Evolutionary conservation across 225 moss, liverwort and hornwort species (phyloP).

Genomic region (Physcomitrium patens): DNA sequence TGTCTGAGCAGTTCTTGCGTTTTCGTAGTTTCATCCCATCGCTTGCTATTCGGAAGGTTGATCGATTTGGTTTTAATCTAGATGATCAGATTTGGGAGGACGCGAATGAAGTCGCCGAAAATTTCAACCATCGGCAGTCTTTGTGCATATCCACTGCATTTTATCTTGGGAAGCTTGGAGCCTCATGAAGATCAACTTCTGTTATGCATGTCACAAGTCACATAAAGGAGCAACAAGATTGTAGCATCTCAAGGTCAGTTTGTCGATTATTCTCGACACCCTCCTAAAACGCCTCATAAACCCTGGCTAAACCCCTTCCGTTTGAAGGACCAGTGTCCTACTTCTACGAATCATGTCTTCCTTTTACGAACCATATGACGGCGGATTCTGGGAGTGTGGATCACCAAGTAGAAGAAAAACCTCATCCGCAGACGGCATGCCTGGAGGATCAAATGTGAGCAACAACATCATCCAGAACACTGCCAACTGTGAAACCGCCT

Average conservation of each 20-base stretch:
- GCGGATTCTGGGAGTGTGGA: conserved; percentile 26
- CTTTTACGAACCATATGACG: conserved; percentile 20
- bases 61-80: background rate
- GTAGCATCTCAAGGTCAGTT: background rate
- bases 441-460: conserved; percentile 20
- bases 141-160: background rate
- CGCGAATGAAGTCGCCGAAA: background rate
- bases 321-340: background rate
- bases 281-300: conserved; percentile 16
- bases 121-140: background rate
- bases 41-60: conserved; percentile 10
- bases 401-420: conserved; percentile 21
- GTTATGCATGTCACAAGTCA: background rate
- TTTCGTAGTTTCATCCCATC: background rate
- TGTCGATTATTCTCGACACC: conserved; percentile 10
- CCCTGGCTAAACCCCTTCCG: conserved; percentile 26
- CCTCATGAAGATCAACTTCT: no score
- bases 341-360: background rate
- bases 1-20: background rate
- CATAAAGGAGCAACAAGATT: no score
- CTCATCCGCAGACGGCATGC: conserved; percentile 35
- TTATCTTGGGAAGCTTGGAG: background rate
- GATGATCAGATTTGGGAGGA: background rate
- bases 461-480: conserved; percentile 31
- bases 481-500: conserved; percentile 37